Percentiles rank a stretch among this genome's conserved stretches.
These are phyloP conservation scores for Xerocomus spinulosus DNA, from an alignment of 768 basidiomycete species.

Conservation along the genomic window DNA sequence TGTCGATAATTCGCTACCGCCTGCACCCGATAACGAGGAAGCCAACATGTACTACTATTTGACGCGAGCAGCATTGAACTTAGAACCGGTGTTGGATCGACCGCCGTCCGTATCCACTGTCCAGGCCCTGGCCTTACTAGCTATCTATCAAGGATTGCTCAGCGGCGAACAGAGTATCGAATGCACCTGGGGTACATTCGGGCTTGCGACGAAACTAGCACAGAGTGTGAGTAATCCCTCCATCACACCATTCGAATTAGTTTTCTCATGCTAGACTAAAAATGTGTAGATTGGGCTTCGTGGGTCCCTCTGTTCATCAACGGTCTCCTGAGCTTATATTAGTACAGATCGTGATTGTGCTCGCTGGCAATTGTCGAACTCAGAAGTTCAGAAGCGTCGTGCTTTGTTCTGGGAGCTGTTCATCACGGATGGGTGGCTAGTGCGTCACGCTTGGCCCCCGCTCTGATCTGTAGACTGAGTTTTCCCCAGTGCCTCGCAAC, in stretches of 20 bases:
- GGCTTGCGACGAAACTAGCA: conserved; percentile 59
- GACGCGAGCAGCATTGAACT: conserved; percentile 57
- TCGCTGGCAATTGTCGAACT: conserved; percentile 56
- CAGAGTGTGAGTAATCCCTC: conserved; percentile 52
- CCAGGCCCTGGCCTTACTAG: conserved; percentile 62
- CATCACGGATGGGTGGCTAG: conserved; percentile 74
- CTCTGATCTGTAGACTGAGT: not conserved
- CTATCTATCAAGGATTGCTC: conserved; percentile 64
- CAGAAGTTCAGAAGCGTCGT: conserved; percentile 67
- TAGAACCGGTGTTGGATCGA: conserved; percentile 65
- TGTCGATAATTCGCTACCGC: conserved; percentile 49
- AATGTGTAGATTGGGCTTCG: conserved; percentile 58
- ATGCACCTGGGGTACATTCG: conserved; percentile 62
- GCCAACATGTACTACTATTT: conserved; percentile 56
- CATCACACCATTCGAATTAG: not conserved
- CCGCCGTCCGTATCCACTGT: conserved; percentile 70
- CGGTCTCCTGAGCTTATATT: conserved; percentile 11
- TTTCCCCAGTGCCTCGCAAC: conserved; percentile 57
- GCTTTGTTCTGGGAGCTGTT: conserved; percentile 72
- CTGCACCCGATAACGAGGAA: conserved; percentile 48
- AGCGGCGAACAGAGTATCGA: conserved; percentile 69
- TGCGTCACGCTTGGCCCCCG: conserved; percentile 25
- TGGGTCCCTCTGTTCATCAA: conserved; percentile 33
- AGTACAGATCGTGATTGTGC: conserved; percentile 66
- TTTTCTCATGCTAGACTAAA: conserved; percentile 2